Percentiles rank a stretch among this genome's conserved stretches.
Conservation (phyloP, 2,329 filamentous ascomycete species). For the Metarhizium sp. region DNA sequence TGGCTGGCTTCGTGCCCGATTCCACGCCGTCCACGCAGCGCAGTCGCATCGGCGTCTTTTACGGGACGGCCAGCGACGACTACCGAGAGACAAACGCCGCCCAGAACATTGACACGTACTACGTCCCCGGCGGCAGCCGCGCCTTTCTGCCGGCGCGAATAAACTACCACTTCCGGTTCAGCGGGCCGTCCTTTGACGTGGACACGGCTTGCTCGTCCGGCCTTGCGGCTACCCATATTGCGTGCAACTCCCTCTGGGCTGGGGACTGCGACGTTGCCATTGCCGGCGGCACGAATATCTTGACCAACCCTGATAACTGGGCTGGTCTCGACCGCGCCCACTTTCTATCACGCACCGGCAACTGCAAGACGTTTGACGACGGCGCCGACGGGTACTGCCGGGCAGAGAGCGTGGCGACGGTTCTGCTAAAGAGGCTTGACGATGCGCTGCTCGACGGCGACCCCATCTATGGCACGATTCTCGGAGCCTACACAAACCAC, state of each 20-base stretch:
- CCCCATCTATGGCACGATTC: constrained; percentile 66
- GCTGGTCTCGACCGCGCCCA: constrained; percentile 65
- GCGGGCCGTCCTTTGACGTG: constrained; percentile 60
- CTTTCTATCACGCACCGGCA: constrained; percentile 47
- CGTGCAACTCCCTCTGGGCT: constrained; percentile 58
- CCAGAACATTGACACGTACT: constrained; percentile 2
- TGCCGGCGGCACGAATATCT: constrained; percentile 66
- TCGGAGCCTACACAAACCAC: constrained; percentile 68
- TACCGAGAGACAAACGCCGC: constrained; percentile 1
- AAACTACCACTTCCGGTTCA: constrained; percentile 68
- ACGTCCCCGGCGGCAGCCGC: constrained; percentile 37
- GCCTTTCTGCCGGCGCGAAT: constrained; percentile 52
- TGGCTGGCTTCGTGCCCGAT: background rate
- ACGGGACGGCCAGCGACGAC: constrained; percentile 3
- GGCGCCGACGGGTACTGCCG: constrained; percentile 76
- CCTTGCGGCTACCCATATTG: constrained; percentile 59
- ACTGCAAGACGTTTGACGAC: constrained; percentile 69
- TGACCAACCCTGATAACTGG: constrained; percentile 75
- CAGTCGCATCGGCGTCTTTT: background rate
- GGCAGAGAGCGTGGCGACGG: constrained; percentile 63
- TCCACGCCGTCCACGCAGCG: background rate
- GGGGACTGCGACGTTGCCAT: constrained; percentile 74
- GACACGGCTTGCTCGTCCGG: constrained; percentile 73
- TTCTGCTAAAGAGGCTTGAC: constrained; percentile 70
- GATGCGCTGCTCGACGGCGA: constrained; percentile 71